Conservation (phyloP, 2,329 filamentous ascomycete genomes). For the Penicillium rolfsii region DNA sequence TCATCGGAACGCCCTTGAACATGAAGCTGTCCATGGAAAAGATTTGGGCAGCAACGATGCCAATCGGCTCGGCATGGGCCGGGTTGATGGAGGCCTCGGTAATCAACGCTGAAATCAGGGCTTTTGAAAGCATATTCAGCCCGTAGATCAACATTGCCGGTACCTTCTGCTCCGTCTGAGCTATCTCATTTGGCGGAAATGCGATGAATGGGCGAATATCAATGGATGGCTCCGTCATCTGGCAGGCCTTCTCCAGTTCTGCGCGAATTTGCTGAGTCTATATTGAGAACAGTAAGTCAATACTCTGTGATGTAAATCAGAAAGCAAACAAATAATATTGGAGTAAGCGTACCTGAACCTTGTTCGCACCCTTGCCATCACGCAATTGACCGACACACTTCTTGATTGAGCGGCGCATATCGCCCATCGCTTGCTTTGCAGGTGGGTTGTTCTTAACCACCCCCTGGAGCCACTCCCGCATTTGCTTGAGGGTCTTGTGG, state of each 20-base stretch:
- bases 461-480: constrained; percentile 58
- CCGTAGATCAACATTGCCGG: constrained; percentile 73
- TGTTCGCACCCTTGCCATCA: constrained; percentile 66
- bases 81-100: constrained; percentile 67
- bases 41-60: constrained; percentile 73
- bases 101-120: constrained; percentile 70
- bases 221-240: constrained; percentile 57
- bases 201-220: constrained; percentile 60
- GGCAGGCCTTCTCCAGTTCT: constrained; percentile 59
- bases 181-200: constrained; percentile 45
- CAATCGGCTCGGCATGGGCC: constrained; percentile 73
- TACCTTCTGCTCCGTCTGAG: constrained; percentile 53
- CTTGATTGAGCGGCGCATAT: constrained; percentile 71
- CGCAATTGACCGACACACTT: constrained; percentile 73
- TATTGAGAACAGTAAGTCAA: not conserved
- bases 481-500: constrained; percentile 68
- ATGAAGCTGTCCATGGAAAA: constrained; percentile 71
- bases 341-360: constrained; percentile 50
- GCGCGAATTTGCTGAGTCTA: constrained; percentile 49
- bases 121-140: constrained; percentile 75
- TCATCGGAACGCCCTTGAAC: constrained; percentile 69
- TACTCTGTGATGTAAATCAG: not conserved
- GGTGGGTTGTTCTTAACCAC: constrained; percentile 59
- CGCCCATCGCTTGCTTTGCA: constrained; percentile 69
- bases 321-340: not conserved